phyloP scores from a whole-genome alignment of 192 early-diverging fungal genomes.

The Dimargaris cristalligena region DNA sequence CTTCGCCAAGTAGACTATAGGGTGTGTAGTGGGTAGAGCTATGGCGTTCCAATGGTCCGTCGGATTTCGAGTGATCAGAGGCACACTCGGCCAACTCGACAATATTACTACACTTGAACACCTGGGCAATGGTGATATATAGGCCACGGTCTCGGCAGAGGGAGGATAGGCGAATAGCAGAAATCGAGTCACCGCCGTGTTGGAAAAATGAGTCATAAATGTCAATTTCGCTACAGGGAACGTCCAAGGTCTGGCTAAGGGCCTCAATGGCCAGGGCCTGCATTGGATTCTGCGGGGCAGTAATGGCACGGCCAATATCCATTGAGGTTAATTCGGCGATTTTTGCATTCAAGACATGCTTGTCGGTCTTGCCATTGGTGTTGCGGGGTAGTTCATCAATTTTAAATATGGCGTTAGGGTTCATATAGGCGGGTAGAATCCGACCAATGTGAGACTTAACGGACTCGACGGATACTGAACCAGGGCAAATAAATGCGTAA shows the following conservation, averaged over 20 bases:
- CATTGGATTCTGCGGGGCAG: neutral
- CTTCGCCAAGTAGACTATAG: neutral
- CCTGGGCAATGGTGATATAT: neutral
- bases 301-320: too few species aligned
- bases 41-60: neutral
- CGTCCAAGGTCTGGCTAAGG: neutral
- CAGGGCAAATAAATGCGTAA: neutral
- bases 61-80: too few species aligned
- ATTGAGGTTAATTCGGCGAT: too few species aligned
- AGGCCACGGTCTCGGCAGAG: neutral
- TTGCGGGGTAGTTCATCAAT: neutral
- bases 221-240: neutral
- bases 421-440: neutral
- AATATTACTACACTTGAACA: neutral
- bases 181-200: slow-evolving; percentile 5
- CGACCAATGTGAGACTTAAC: neutral
- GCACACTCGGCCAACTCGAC: too few species aligned
- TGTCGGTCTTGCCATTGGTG: slow-evolving; percentile 1
- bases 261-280: neutral
- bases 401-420: neutral
- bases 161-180: slow-evolving; percentile 3
- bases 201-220: neutral
- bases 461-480: neutral
- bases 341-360: neutral
- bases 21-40: neutral